phyloP scores from a whole-genome alignment of 2,329 filamentous ascomycete species.

The Plectosphaerella plurivora region DNA sequence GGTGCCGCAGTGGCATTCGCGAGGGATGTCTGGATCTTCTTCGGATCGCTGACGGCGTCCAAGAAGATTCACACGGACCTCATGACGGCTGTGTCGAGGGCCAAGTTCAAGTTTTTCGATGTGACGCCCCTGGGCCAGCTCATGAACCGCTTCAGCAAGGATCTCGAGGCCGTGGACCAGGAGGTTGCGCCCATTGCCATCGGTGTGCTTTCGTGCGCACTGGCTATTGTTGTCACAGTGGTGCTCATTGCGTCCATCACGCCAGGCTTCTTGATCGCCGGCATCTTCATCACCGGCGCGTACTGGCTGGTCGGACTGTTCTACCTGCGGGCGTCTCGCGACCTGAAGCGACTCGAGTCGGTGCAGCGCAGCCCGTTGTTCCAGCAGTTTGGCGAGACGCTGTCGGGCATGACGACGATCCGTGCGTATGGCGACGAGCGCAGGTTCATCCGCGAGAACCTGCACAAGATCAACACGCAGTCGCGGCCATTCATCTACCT shows the following conservation, averaged over 20 bases:
- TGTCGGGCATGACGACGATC: constrained; percentile 93
- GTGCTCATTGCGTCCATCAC: constrained; percentile 84
- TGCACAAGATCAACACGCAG: constrained; percentile 82
- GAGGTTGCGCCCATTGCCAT: constrained; percentile 93
- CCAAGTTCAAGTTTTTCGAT: constrained; percentile 97
- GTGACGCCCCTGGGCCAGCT: constrained; percentile 91
- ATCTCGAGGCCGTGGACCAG: constrained; percentile 91
- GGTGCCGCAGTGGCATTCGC: constrained; percentile 80
- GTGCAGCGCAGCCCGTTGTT: constrained; percentile 92
- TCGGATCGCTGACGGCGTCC: constrained; percentile 84
- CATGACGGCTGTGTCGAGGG: constrained; percentile 74
- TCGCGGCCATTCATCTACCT: constrained; percentile 92
- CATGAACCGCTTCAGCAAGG: constrained; percentile 98
- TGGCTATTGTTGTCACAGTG: constrained; percentile 76
- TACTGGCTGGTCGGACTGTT: constrained; percentile 83
- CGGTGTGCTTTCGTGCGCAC: constrained; percentile 59
- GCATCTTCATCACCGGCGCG: constrained; percentile 74
- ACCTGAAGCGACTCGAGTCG: constrained; percentile 91
- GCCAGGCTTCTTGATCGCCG: constrained; percentile 84
- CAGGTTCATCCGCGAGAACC: constrained; percentile 89
- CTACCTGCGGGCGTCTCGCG: constrained; percentile 88
- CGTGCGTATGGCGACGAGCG: constrained; percentile 92
- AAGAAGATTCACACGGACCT: constrained; percentile 76
- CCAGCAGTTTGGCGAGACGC: constrained; percentile 95
- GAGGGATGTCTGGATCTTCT: constrained; percentile 86